Evolutionary conservation across 371 early-diverging fungal genomes (phyloP), one percentile per base, ranked within the genome.

Genomic region (Lichtheimia ramosa): DNA sequence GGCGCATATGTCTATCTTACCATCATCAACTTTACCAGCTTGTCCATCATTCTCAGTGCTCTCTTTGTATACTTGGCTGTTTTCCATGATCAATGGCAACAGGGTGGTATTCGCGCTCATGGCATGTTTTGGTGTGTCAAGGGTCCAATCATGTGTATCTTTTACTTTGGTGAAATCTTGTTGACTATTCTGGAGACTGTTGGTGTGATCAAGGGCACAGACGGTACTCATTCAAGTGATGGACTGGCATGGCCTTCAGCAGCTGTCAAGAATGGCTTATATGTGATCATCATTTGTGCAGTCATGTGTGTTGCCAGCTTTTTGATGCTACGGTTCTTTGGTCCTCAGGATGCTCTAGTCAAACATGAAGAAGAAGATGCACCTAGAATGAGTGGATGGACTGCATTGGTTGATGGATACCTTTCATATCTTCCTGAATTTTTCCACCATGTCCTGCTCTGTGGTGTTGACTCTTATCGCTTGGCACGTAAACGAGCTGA

Each of bases 101-200:
- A 68, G 1, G 77, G 75, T 13, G 24, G 68, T 13, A 73, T 75
- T 28, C 51, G 56, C 3, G 77, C 77, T 1, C 81, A 81, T 48
- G 75, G 75, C 50, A 77, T 81, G 77, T 81, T 81, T 60, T 81
- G 81, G 81, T 81, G 74, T 43, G 77, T 81, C 56, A 81, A 81
- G 43, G 77, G 68, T 4, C 81, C 81, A 0, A 77, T 80, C 48
- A 77, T 77, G 81, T 61, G 71, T 8, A 77, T 77, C 14, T 81
- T 81, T 28, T 81, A 77, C 50, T 56, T 71, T 61, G 81, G 77
- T 16, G 81, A 81, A 27, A 63, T 77, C 18, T 20, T 75, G 15
- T 51, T 81, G 3, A 59, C 66, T 3, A 39, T 67, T 8, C 53
- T 81, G 15, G 57, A 58, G 3, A 68, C 68, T 3, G 63, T 65